These are phyloP conservation scores for Dipodascopsis tothii DNA, from an alignment of 805 yeast species.

Conservation along the genomic window DNA sequence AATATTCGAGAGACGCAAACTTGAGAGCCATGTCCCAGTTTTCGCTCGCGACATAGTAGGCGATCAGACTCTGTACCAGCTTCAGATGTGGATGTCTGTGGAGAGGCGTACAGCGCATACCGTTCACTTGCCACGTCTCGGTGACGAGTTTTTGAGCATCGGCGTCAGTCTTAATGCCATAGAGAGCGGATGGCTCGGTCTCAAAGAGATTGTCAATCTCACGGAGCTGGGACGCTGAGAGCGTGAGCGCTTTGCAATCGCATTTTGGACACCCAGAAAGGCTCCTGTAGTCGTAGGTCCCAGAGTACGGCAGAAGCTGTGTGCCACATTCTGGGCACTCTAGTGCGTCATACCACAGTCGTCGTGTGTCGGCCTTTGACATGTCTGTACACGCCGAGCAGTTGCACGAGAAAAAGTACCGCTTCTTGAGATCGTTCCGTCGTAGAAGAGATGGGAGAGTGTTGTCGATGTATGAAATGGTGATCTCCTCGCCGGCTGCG, in stretches of 20 bases:
- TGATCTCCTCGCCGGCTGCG: slow-evolving; percentile 11
- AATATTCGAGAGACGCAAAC: slow-evolving; percentile 5
- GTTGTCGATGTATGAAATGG: slow-evolving; percentile 17
- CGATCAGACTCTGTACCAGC: not conserved
- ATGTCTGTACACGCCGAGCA: slow-evolving; percentile 5
- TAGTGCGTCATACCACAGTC: too few species aligned
- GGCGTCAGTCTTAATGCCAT: not conserved
- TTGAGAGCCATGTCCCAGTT: slow-evolving; percentile 3
- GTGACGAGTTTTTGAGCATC: not conserved
- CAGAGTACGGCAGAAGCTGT: slow-evolving; percentile 4
- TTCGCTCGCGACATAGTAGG: not conserved
- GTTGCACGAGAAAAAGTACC: slow-evolving; percentile 12
- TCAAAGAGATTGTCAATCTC: slow-evolving; percentile 1
- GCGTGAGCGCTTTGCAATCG: not conserved
- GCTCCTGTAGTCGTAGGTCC: slow-evolving; percentile 1
- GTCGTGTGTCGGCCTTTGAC: not conserved
- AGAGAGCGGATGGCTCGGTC: not conserved
- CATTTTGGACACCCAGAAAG: too few species aligned
- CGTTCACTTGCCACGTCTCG: not conserved
- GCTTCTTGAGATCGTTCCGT: slow-evolving; percentile 1
- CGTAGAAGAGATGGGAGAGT: slow-evolving; percentile 7
- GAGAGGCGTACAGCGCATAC: slow-evolving; percentile 1
- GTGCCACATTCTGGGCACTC: slow-evolving; percentile 7
- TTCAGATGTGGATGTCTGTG: slow-evolving; percentile 5
- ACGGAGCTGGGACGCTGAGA: slow-evolving; percentile 2